A percentile compares a stretch with the other conserved stretches of the same genome.
Conservation (phyloP, 2,329 filamentous ascomycete genomes). For the Aureobasidium sp. region DNA sequence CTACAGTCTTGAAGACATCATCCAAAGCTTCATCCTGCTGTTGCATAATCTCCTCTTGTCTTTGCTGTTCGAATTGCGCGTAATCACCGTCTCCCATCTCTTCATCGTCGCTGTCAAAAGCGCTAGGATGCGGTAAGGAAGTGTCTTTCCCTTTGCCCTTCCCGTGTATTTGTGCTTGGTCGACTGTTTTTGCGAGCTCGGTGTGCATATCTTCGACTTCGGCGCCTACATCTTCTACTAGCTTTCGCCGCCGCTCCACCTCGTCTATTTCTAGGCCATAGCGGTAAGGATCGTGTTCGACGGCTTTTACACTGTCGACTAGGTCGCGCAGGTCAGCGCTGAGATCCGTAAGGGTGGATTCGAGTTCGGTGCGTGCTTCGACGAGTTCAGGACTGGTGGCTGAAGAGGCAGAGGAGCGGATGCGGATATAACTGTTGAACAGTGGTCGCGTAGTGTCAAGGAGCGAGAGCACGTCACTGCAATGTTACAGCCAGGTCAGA, state of each 20-base stretch:
- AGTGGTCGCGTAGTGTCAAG: conserved; percentile 74
- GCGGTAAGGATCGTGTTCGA: conserved; percentile 77
- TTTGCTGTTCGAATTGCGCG: conserved; percentile 67
- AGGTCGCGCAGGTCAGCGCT: conserved; percentile 84
- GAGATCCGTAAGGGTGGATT: conserved; percentile 63
- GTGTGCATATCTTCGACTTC: conserved; percentile 86
- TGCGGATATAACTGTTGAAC: conserved; percentile 91
- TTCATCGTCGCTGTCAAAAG: conserved; percentile 37
- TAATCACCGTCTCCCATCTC: conserved; percentile 53
- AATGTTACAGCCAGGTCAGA: neutral
- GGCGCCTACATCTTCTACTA: conserved; percentile 81
- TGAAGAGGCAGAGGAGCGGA: conserved; percentile 71
- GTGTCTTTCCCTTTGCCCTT: conserved; percentile 35
- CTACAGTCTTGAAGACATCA: conserved; percentile 86
- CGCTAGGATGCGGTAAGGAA: conserved; percentile 52
- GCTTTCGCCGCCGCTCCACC: conserved; percentile 65
- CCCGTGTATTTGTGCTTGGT: conserved; percentile 25
- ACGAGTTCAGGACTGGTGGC: conserved; percentile 60
- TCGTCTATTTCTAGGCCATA: conserved; percentile 82
- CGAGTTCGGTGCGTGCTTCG: conserved; percentile 64
- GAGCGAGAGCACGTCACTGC: conserved; percentile 78
- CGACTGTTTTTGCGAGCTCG: conserved; percentile 59
- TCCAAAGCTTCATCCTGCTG: conserved; percentile 93
- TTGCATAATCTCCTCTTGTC: conserved; percentile 84
- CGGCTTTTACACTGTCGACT: conserved; percentile 72